Percentiles rank a stretch among this genome's conserved stretches.
These are phyloP conservation scores for Tricholoma matsutake DNA, from an alignment of 768 basidiomycete genomes.

Conservation along the genomic window DNA sequence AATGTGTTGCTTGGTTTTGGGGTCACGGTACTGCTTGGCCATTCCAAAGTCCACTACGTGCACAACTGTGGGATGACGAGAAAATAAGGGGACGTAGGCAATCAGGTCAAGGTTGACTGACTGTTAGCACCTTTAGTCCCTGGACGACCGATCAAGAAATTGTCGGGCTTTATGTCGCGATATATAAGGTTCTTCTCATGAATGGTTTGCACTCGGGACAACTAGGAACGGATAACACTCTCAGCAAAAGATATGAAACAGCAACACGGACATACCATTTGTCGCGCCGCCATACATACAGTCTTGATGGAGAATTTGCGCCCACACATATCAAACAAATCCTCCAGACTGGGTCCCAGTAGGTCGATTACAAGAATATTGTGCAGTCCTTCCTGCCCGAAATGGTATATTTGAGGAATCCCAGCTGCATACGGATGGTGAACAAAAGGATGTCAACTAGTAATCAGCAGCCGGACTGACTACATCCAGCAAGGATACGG, in stretches of 20 bases:
- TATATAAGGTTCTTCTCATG: constrained; percentile 99
- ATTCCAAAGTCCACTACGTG: constrained; percentile 99
- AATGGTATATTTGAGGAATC: constrained; percentile 99
- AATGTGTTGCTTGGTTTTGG: constrained; percentile 99
- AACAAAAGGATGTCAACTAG: constrained; percentile 13
- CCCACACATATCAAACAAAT: constrained; percentile 98
- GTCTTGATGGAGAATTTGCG: constrained; percentile 98
- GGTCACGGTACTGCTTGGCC: constrained; percentile 99
- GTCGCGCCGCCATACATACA: constrained; percentile 97
- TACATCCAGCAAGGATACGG: constrained; percentile 84
- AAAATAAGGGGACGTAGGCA: constrained; percentile 9
- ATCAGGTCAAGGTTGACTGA: constrained; percentile 31
- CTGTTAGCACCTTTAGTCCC: constrained; percentile 87
- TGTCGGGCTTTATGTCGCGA: constrained; percentile 99
- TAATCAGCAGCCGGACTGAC: constrained; percentile 47
- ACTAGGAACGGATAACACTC: constrained; percentile 40
- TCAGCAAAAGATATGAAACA: constrained; percentile 5
- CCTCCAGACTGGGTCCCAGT: constrained; percentile 93
- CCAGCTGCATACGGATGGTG: constrained; percentile 58
- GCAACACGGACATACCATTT: constrained; percentile 63
- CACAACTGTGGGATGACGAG: constrained; percentile 48
- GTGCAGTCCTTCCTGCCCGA: constrained; percentile 97
- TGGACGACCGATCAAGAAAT: constrained; percentile 95
- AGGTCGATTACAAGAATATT: constrained; percentile 99
- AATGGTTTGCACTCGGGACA: constrained; percentile 94